These are phyloP conservation scores for Pythium rishiriense DNA, from an alignment of 352 stramenopile species.

Conservation along the genomic window DNA sequence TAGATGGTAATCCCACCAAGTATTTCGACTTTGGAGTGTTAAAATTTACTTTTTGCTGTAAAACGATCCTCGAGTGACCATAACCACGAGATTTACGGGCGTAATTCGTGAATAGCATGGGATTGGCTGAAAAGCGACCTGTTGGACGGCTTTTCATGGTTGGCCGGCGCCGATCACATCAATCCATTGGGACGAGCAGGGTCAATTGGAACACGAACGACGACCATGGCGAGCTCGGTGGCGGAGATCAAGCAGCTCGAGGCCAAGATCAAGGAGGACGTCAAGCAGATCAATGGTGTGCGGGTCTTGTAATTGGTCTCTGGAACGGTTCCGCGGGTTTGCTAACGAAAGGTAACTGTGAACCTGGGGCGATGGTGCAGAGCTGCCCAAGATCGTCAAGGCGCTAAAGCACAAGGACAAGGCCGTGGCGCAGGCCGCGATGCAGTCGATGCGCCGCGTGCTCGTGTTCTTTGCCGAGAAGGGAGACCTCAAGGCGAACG, in stretches of 20 bases:
- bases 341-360: not conserved
- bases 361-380: constrained; percentile 27
- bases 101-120: no score
- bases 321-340: not conserved
- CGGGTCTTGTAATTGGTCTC: not conserved
- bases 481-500: constrained; percentile 57
- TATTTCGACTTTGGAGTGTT: no score
- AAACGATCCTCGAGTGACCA: no score
- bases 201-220: not conserved
- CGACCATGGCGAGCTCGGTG: constrained; percentile 48
- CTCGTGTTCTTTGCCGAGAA: constrained; percentile 86
- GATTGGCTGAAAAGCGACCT: constrained; percentile 27
- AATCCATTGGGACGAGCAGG: constrained; percentile 26
- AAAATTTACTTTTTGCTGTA: no score
- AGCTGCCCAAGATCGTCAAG: constrained; percentile 76
- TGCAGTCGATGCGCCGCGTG: constrained; percentile 79
- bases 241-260: constrained; percentile 87
- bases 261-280: constrained; percentile 83
- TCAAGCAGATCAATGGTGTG: constrained; percentile 82
- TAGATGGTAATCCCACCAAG: no score
- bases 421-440: constrained; percentile 62
- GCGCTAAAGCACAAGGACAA: constrained; percentile 73
- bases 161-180: constrained; percentile 29
- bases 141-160: constrained; percentile 30
- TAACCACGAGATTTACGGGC: no score